phyloP scores from a whole-genome alignment of 495 filamentous ascomycete genomes.

The Penicillium cataractarum region DNA sequence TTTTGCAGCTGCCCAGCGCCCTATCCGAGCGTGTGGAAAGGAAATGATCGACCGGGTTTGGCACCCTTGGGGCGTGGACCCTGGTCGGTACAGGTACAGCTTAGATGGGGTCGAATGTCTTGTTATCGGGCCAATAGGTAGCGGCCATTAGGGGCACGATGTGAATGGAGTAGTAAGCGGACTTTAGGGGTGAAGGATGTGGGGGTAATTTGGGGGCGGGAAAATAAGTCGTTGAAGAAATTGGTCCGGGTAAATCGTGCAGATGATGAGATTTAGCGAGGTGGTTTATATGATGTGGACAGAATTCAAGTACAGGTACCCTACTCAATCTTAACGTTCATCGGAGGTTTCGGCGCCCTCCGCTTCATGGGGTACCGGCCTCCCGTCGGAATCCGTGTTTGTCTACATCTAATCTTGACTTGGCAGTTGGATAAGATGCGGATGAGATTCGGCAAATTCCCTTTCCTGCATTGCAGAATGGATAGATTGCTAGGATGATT shows the following conservation, averaged over 20 bases:
- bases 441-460: neutral
- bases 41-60: constrained; percentile 18
- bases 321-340: neutral
- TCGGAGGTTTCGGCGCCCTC: constrained; percentile 1
- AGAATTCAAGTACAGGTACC: neutral
- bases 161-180: neutral
- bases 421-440: neutral
- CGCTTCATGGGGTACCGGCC: neutral
- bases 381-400: constrained; percentile 35
- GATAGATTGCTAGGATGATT: neutral
- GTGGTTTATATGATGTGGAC: no score
- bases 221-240: constrained; percentile 1
- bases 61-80: constrained; percentile 4
- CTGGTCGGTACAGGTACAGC: constrained; percentile 1
- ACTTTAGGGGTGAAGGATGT: neutral
- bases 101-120: neutral
- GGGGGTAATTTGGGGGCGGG: constrained; percentile 4
- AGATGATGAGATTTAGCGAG: neutral
- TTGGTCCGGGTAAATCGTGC: neutral
- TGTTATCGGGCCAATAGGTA: constrained; percentile 19
- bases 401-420: constrained; percentile 1
- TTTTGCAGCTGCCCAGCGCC: neutral
- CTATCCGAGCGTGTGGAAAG: neutral
- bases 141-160: constrained; percentile 9
- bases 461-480: neutral